Evolutionary conservation across 2,329 filamentous ascomycete genomes (phyloP).

Genomic region (Cladosporium sphaerospermum): DNA sequence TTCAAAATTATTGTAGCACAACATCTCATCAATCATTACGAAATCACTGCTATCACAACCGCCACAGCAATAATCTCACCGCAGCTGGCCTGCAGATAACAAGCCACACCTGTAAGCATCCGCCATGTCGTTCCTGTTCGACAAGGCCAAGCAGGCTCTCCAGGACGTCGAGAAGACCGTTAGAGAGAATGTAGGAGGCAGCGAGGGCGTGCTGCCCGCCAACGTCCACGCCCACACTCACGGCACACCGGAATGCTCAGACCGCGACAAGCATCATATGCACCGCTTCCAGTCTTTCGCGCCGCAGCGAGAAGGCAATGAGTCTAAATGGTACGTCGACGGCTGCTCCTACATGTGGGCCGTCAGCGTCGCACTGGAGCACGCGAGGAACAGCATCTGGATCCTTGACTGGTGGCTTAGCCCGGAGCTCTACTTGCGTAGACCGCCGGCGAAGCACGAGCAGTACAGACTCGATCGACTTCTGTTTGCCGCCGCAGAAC

Average conservation of each 20-base stretch:
- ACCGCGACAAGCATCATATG: slow-evolving; percentile 37
- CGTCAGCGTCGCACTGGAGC: slow-evolving; percentile 71
- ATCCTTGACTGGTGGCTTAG: slow-evolving; percentile 76
- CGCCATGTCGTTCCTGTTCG: slow-evolving; percentile 39
- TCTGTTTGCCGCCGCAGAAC: slow-evolving; percentile 73
- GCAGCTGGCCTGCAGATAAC: too few species aligned
- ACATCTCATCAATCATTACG: too few species aligned
- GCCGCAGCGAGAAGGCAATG: slow-evolving; percentile 62
- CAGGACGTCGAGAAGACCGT: slow-evolving; percentile 46
- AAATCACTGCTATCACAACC: too few species aligned
- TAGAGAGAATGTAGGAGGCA: slow-evolving; percentile 35
- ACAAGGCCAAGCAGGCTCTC: slow-evolving; percentile 49
- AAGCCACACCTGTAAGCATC: neutral
- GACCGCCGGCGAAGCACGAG: slow-evolving; percentile 75
- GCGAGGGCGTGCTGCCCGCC: slow-evolving; percentile 35
- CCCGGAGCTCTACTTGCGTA: slow-evolving; percentile 78
- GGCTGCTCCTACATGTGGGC: slow-evolving; percentile 82
- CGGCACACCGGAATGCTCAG: slow-evolving; percentile 32
- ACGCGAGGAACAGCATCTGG: slow-evolving; percentile 70
- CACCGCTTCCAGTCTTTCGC: slow-evolving; percentile 62
- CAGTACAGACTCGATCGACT: slow-evolving; percentile 78
- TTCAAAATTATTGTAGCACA: too few species aligned
- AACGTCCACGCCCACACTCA: slow-evolving; percentile 43
- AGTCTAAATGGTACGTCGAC: slow-evolving; percentile 82
- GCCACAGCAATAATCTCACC: too few species aligned